phyloP scores from a whole-genome alignment of 352 stramenopile species.

The Globisporangium polare region DNA sequence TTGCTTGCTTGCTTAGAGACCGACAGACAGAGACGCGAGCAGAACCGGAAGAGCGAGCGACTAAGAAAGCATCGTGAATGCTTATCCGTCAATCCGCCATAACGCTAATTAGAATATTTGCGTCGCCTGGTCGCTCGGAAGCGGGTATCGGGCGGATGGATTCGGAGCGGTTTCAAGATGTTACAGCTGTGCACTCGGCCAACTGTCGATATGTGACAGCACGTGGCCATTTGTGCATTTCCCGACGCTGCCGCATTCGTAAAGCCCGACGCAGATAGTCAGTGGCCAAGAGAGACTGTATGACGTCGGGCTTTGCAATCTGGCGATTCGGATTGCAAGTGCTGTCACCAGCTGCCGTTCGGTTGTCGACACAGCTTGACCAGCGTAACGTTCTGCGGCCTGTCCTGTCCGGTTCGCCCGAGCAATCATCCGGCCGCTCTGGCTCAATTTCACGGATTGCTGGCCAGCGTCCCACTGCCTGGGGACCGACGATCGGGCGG shows the following conservation, averaged over 20 bases:
- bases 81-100: background rate
- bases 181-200: slow-evolving; percentile 4
- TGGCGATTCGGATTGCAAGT: background rate
- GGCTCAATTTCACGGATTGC: slow-evolving; percentile 3
- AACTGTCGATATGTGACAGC: slow-evolving; percentile 8
- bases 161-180: background rate
- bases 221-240: background rate
- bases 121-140: too few relatives aligned
- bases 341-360: background rate
- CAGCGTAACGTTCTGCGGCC: slow-evolving; percentile 5
- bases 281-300: background rate
- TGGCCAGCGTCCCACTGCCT: background rate
- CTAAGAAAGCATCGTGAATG: background rate
- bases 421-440: background rate
- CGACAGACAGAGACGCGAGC: too few relatives aligned
- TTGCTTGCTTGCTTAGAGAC: too few relatives aligned
- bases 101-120: background rate
- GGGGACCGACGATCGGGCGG: background rate
- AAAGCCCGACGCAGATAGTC: background rate
- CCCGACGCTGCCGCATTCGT: background rate
- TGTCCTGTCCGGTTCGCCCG: slow-evolving; percentile 4
- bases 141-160: too few relatives aligned
- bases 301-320: background rate
- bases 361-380: background rate
- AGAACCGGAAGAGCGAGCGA: background rate